Evolutionary conservation across 345 rosid genomes (phyloP).

Genomic region (Melaleuca alternifolia): DNA sequence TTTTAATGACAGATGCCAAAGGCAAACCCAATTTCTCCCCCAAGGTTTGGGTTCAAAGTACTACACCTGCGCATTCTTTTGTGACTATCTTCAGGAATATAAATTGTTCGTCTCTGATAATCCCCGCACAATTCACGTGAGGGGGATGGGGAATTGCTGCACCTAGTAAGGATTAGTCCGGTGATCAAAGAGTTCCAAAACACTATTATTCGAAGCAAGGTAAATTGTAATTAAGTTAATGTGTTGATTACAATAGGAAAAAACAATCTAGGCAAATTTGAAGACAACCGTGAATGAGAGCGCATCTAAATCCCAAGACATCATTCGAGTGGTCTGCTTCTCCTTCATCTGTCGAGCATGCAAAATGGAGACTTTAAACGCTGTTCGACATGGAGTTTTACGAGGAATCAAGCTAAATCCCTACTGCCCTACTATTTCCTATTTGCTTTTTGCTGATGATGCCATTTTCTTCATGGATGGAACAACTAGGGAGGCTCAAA

Average conservation of each 20-base stretch:
- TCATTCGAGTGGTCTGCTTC: neutral
- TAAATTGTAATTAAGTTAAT: neutral
- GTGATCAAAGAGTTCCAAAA: neutral
- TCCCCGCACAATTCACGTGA: neutral
- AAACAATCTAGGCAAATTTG: neutral
- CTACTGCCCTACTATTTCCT: too few relatives aligned
- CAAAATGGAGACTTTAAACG: neutral
- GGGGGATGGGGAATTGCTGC: neutral
- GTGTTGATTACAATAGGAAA: neutral
- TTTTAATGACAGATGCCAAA: neutral
- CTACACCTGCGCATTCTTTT: neutral
- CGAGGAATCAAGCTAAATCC: too few relatives aligned
- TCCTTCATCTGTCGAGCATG: neutral
- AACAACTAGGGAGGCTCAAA: too few relatives aligned
- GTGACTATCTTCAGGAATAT: neutral
- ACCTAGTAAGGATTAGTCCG: neutral
- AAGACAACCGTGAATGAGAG: neutral
- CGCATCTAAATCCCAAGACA: neutral
- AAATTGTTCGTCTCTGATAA: neutral
- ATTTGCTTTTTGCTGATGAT: too few relatives aligned
- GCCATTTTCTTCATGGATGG: too few relatives aligned
- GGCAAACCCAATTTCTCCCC: neutral
- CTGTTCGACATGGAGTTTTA: too few relatives aligned
- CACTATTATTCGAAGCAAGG: neutral
- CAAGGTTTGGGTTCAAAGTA: neutral